Conservation (phyloP, 768 basidiomycete species). For the Multifurca ochricompacta region DNA sequence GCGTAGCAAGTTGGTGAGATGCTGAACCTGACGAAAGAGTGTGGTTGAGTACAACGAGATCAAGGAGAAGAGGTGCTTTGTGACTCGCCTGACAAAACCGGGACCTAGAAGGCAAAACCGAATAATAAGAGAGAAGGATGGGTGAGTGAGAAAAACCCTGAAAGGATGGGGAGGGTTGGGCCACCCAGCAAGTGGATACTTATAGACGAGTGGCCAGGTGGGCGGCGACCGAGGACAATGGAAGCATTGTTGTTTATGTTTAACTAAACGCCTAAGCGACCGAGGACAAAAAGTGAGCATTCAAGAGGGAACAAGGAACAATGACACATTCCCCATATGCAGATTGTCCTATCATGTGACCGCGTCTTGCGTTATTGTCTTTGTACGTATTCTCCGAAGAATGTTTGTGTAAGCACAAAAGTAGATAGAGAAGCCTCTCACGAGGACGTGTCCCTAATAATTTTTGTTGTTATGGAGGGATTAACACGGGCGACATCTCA, state of each 20-base stretch:
- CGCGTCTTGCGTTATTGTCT: constrained; percentile 19
- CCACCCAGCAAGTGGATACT: constrained; percentile 20
- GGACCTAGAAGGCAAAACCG: constrained; percentile 13
- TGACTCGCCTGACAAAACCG: constrained; percentile 1
- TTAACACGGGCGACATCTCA: too few species aligned
- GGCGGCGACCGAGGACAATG: constrained; percentile 26
- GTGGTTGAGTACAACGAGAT: neutral
- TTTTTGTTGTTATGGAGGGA: too few species aligned
- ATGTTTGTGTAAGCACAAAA: too few species aligned
- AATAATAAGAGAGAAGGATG: constrained; percentile 4
- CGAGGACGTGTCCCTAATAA: too few species aligned
- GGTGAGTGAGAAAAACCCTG: constrained; percentile 7
- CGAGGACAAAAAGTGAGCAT: constrained; percentile 27
- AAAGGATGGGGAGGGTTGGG: constrained; percentile 6
- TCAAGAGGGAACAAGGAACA: constrained; percentile 18
- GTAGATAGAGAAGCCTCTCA: too few species aligned
- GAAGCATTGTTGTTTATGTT: constrained; percentile 11
- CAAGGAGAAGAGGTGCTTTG: neutral
- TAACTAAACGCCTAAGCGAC: constrained; percentile 23
- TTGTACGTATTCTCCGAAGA: too few species aligned
- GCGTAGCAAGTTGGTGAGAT: constrained; percentile 23
- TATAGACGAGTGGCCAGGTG: constrained; percentile 24
- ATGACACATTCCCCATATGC: constrained; percentile 23
- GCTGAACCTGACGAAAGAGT: neutral
- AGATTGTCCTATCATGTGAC: constrained; percentile 25